Base-by-base conservation (phyloP, 2,329 filamentous ascomycete genomes). In the Aureobasidium sp. region DNA sequence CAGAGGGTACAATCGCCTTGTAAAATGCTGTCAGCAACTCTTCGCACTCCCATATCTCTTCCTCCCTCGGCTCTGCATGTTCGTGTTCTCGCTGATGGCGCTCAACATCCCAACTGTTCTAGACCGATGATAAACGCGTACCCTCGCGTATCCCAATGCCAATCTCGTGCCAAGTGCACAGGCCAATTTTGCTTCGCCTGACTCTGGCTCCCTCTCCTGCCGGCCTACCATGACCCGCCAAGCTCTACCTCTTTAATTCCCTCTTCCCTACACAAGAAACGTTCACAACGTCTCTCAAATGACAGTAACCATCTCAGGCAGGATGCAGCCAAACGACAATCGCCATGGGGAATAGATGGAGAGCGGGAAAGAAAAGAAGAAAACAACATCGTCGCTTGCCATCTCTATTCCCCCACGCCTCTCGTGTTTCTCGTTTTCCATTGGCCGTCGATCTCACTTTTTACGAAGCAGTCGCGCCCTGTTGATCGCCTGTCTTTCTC, bases 121-220 rank as follows among this genome's bases (percentile, higher is more conserved):
- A 49, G 45, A 39, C 12, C 45, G 17, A 19, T 38, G 34, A 24
- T 14, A 39, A 38, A 48, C 45, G 34, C 34, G 45, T 49, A 49
- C 25, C 45, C 34, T 48, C 44, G 45, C 45, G 19, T 22, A 49
- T n/a, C 5, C 22, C 14, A 16, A 29, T 39, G 16, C 45, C 45
- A 49, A 49, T 49, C 34, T 49, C 45, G 38, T 48, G 44, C 32
- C 44, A 29, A 30, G 16, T 39, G 45, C 45, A 49, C 45, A 37
- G 45, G 16, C 45, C 24, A 11, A 8, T 48, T 48, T 32, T 44
- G 40, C 40, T 44, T 25, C 41, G 29, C 17, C 45, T 27, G 24
- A 49, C 35, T 29, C 40, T 48, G 27, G 32, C 32, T 48, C 30
- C 45, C 30, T 49, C 16, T 30, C 35, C 24, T 35, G n/a, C 44